Percentiles rank a stretch among this genome's conserved stretches.
These are phyloP conservation scores for Polysphondylium violaceum DNA, from an alignment of 78 protist species.

Conservation along the genomic window DNA sequence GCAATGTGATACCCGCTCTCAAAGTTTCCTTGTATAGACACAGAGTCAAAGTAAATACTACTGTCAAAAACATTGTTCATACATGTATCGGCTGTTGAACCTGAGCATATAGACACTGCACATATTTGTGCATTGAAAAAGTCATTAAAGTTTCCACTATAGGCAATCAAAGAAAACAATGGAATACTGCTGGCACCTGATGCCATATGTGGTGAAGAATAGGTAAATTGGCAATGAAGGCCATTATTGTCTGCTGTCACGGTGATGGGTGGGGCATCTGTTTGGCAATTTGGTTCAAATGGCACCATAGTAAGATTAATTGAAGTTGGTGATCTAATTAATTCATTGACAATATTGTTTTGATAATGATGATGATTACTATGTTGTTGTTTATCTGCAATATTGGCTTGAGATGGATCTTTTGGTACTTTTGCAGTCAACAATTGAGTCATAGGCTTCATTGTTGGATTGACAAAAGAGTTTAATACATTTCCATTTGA, in stretches of 20 bases:
- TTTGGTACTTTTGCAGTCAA: constrained; percentile 26
- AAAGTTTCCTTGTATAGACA: background rate
- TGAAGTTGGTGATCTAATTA: background rate
- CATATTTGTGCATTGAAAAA: constrained; percentile 31
- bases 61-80: background rate
- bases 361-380: background rate
- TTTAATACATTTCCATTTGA: constrained; percentile 16
- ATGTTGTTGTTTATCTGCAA: background rate
- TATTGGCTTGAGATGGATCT: background rate
- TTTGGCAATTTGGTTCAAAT: background rate
- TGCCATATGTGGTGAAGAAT: background rate
- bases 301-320: constrained; percentile 10
- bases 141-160: constrained; percentile 1
- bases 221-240: background rate
- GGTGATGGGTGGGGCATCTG: background rate
- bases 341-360: background rate
- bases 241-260: background rate
- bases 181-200: background rate
- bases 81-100: background rate
- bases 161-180: constrained; percentile 5
- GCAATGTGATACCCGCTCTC: background rate
- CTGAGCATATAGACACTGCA: background rate
- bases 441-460: background rate
- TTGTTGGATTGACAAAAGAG: background rate
- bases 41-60: background rate